Conservation (phyloP, 345 rosid genomes). For the Sisymbrium altissimum region DNA sequence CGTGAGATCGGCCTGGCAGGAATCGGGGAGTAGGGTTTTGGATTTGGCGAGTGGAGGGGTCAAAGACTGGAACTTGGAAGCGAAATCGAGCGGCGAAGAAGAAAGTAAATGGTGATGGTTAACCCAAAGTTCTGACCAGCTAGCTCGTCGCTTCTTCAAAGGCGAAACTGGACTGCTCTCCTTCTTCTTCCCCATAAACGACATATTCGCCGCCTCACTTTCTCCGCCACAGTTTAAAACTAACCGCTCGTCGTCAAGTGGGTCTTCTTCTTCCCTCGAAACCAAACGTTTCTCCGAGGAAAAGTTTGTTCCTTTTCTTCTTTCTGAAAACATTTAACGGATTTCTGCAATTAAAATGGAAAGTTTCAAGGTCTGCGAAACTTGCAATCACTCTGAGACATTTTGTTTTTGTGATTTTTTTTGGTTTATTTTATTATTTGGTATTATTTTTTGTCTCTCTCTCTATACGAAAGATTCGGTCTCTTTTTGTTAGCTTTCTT, state of each 20-base stretch:
- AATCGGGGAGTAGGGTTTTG: slow-evolving; percentile 48
- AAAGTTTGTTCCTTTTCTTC: background rate
- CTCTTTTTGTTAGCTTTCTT: background rate
- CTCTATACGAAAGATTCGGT: slow-evolving; percentile 26
- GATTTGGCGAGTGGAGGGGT: slow-evolving; percentile 37
- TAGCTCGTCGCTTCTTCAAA: slow-evolving; percentile 47
- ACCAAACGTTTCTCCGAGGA: slow-evolving; percentile 27
- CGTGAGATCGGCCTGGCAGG: slow-evolving; percentile 53
- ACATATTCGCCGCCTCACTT: slow-evolving; percentile 37
- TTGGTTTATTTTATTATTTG: background rate
- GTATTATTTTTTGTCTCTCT: background rate
- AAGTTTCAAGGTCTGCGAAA: slow-evolving; percentile 27
- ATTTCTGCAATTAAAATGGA: slow-evolving; percentile 17
- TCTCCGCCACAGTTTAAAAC: background rate
- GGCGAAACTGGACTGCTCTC: slow-evolving; percentile 43
- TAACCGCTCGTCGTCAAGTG: background rate
- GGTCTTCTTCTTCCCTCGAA: background rate
- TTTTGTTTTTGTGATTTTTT: slow-evolving; percentile 7
- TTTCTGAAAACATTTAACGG: background rate
- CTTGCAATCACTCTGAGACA: slow-evolving; percentile 11
- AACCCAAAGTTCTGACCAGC: slow-evolving; percentile 64
- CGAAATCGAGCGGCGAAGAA: slow-evolving; percentile 45
- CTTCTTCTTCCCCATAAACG: slow-evolving; percentile 43
- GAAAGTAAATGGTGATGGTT: slow-evolving; percentile 33
- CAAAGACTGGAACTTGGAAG: slow-evolving; percentile 55